Percentiles rank a stretch among this genome's conserved stretches.
These are phyloP conservation scores for Cryomyces minteri DNA, from an alignment of 495 filamentous ascomycete genomes.

Conservation along the genomic window DNA sequence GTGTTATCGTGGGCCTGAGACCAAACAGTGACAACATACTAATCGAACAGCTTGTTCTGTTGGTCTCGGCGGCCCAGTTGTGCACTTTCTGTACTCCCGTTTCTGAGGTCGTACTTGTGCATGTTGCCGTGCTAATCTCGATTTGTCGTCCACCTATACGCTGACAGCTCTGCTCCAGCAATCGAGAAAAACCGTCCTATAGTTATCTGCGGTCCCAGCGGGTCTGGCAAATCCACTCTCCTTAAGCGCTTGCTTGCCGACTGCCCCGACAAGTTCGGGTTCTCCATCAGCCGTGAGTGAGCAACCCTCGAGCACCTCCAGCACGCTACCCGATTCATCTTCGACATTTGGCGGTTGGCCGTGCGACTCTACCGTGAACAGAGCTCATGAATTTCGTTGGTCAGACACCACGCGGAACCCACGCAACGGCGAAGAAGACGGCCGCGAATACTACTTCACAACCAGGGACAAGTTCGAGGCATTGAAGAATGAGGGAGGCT, in stretches of 20 bases:
- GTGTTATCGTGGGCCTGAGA: no score
- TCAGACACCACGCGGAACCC: slow-evolving; percentile 61
- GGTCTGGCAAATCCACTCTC: slow-evolving; percentile 78
- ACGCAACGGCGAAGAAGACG: slow-evolving; percentile 55
- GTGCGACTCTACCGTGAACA: neutral
- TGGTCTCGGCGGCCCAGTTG: no score
- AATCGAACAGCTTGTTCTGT: no score
- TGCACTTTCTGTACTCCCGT: no score
- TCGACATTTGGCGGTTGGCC: neutral
- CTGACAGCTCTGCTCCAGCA: neutral
- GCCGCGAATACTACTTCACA: slow-evolving; percentile 68
- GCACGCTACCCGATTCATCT: neutral
- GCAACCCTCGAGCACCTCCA: neutral
- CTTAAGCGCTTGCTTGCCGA: slow-evolving; percentile 50
- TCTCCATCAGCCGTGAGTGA: slow-evolving; percentile 47
- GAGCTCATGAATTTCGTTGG: neutral
- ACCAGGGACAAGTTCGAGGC: slow-evolving; percentile 48
- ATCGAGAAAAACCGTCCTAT: slow-evolving; percentile 35
- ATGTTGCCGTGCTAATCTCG: no score
- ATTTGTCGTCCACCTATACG: no score
- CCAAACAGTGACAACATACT: no score
- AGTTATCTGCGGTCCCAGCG: slow-evolving; percentile 72
- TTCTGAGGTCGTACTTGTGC: no score
- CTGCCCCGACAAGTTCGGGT: slow-evolving; percentile 58
- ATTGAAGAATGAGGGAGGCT: slow-evolving; percentile 49